Evolutionary conservation across 805 yeast genomes (phyloP).

Genomic region (Maudiozyma pseudohumilis): DNA sequence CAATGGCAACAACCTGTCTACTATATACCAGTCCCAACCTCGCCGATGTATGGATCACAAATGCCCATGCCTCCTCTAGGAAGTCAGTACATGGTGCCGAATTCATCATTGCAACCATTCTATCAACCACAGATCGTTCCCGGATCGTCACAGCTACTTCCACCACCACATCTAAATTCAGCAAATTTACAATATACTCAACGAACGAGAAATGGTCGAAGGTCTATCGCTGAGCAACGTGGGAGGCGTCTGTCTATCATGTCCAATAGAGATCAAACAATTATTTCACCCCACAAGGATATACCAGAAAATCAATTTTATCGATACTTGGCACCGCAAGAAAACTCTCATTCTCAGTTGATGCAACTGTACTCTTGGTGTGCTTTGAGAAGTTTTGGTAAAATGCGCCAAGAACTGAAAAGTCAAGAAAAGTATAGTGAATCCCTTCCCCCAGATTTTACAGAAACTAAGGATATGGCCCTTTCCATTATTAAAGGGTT

Average conservation of each 20-base stretch:
- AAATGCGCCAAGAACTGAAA: conserved; percentile 7
- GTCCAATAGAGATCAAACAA: conserved; percentile 17
- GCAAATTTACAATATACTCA: conserved; percentile 10
- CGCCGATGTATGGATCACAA: conserved; percentile 14
- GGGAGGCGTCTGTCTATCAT: conserved; percentile 26
- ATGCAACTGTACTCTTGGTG: conserved; percentile 29
- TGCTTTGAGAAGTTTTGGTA: conserved; percentile 18
- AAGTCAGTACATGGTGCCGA: conserved; percentile 16
- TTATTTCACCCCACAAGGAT: conserved; percentile 27
- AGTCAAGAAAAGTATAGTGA: conserved; percentile 1
- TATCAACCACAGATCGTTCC: conserved; percentile 11
- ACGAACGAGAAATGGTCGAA: conserved; percentile 9
- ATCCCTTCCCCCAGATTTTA: background rate
- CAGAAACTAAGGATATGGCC: conserved; percentile 18
- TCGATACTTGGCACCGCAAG: conserved; percentile 23
- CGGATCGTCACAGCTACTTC: conserved; percentile 15
- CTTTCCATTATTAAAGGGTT: conserved; percentile 22
- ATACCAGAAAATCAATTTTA: conserved; percentile 26
- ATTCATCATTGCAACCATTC: conserved; percentile 24
- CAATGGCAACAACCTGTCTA: conserved; percentile 11
- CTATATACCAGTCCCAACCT: conserved; percentile 16
- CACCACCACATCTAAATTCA: conserved; percentile 21
- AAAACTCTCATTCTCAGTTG: too few species aligned
- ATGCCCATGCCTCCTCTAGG: conserved; percentile 3
- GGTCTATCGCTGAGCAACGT: conserved; percentile 20